phyloP scores from a whole-genome alignment of 768 basidiomycete species.

The Trametes sanguinea region DNA sequence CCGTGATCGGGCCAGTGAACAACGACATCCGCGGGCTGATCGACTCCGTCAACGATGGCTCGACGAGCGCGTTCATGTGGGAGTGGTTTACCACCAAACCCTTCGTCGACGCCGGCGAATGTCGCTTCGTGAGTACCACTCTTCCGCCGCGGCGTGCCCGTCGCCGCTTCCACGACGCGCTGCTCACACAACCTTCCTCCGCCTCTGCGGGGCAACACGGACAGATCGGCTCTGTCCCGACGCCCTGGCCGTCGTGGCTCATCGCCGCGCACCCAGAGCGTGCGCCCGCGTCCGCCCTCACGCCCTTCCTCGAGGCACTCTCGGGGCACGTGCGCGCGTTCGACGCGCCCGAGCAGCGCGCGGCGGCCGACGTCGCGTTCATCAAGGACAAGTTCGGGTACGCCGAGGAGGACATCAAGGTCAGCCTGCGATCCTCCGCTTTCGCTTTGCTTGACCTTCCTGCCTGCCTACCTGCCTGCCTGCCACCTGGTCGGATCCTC shows the following conservation, averaged over 20 bases:
- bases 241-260: constrained; percentile 97
- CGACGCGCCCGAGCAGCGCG: constrained; percentile 56
- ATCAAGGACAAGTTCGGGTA: constrained; percentile 82
- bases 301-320: constrained; percentile 62
- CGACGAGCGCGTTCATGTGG: constrained; percentile 93
- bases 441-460: neutral
- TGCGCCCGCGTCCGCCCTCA: constrained; percentile 50
- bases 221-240: constrained; percentile 82
- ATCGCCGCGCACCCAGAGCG: constrained; percentile 83
- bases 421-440: constrained; percentile 26
- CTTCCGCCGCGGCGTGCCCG: too few relatives aligned
- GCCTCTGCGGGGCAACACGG: neutral
- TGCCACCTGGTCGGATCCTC: too few relatives aligned
- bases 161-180: too few relatives aligned
- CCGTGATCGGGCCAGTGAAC: constrained; percentile 52
- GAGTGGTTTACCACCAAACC: constrained; percentile 91
- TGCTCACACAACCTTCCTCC: neutral
- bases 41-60: constrained; percentile 83
- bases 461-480: neutral
- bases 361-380: constrained; percentile 65
- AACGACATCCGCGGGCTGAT: constrained; percentile 81
- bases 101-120: constrained; percentile 75
- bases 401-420: constrained; percentile 77
- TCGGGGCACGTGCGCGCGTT: constrained; percentile 69
- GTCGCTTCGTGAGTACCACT: constrained; percentile 68